Evolutionary conservation across 2,329 filamentous ascomycete species (phyloP).

Genomic region (Xylariaceae sp.): DNA sequence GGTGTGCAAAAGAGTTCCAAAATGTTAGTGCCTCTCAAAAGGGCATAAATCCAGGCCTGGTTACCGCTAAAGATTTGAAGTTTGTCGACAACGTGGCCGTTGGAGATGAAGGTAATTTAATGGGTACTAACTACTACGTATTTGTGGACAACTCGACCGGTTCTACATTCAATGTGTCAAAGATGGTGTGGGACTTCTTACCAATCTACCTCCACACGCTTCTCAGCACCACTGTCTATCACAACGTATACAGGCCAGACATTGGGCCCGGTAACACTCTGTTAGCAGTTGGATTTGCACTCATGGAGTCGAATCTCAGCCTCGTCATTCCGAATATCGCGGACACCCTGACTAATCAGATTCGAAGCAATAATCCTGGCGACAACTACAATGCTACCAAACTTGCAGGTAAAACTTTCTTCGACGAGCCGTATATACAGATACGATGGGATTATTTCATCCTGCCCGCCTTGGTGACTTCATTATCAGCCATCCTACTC

Average conservation of each 20-base stretch:
- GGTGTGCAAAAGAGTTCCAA: conserved; percentile 22
- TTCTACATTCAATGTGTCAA: conserved; percentile 15
- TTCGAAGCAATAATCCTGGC: conserved; percentile 21
- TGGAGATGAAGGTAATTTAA: conserved; percentile 1
- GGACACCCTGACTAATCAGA: conserved; percentile 22
- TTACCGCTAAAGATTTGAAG: conserved; percentile 5
- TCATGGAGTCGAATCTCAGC: conserved; percentile 20
- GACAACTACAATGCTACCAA: conserved; percentile 26
- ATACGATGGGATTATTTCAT: conserved; percentile 27
- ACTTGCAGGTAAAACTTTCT: conserved; percentile 14
- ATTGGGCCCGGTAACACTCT: not conserved
- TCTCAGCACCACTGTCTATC: conserved; percentile 9
- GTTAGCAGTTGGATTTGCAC: conserved; percentile 2
- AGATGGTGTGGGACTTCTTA: not conserved
- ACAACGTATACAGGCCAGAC: conserved; percentile 6
- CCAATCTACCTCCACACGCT: conserved; percentile 10
- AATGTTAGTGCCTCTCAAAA: conserved; percentile 18
- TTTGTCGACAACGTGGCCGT: not conserved
- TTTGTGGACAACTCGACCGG: conserved; percentile 12
- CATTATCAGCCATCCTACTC: conserved; percentile 22
- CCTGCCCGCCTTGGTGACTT: conserved; percentile 24
- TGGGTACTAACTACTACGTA: conserved; percentile 1
- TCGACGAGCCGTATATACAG: conserved; percentile 29
- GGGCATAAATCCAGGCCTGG: not conserved
- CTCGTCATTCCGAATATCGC: conserved; percentile 15